Base-by-base conservation (phyloP, 768 basidiomycete species). In the Tylopilus rubrobrunneus region DNA sequence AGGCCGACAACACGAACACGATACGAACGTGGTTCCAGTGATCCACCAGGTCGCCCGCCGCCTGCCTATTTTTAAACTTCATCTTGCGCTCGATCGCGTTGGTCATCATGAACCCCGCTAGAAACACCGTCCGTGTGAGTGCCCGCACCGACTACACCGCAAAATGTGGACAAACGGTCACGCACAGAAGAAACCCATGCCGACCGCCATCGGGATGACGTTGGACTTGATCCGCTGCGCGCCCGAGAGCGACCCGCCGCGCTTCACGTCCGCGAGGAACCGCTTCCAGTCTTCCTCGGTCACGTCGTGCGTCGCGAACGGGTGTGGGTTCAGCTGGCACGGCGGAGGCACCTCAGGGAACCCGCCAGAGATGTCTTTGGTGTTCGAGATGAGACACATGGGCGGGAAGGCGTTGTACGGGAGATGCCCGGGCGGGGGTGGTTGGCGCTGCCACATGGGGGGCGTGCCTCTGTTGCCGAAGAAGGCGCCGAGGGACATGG, bases 241-340 rank as follows among this genome's bases (percentile, higher is more conserved):
- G 3, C 60, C 53, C 4, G 75, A 66, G 29, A 79, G 66, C 3
- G 61, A 59, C 12, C 64, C 73, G 21, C 68, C 66, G 50, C 56
- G 56, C 8, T 72, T 70, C 23, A 78, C 37, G 21, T 77, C 74
- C 2, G 52, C 53, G 55, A 80, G 51, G 51, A 80, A 80, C 31
- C 71, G 68, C 39, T 66, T 60, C 82, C 82, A 83, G 62, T 83
- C 82, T 17, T 63, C 68, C 63, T 82, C 75, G 0, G 50, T 57
- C 4, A 84, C 64, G 58, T 83, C 80, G 62, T 79, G 77, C 45
- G 74, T 67, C 23, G 63, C 59, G 59, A 84, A 84, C 25, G 81
- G 81, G 59, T 84, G 82, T 10, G 73, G 73, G 17, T 56, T 55
- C 9, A 62, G 28, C 28, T 56, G 51, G 5, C 74, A 70, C 1